Base-by-base conservation (phyloP, 176 grass and related monocot species). In the Lolium rigidum region DNA sequence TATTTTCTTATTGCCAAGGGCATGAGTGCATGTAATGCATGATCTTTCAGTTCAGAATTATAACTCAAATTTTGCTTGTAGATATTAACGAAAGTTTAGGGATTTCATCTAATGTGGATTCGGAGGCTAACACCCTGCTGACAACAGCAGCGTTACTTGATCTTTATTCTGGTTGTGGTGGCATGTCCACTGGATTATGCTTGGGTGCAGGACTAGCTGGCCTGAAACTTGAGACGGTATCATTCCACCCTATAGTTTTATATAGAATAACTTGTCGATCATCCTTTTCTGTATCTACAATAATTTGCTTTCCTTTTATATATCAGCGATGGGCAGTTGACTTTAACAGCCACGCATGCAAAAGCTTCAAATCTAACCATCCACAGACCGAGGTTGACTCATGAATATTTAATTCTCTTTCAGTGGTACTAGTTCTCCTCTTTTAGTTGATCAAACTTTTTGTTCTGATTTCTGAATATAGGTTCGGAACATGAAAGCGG, bases 101-200 rank as follows among this genome's bases (percentile, higher is more conserved):
- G 18, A 88, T 95, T 65, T 95, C 91, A 81, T 93, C 84, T 0
- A 90, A 93, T 24, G 20, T 31, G 1, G 87, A 98, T 62, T 66
- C 38, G 15, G 85, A 90, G 12, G 24, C 3, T 63, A 80, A 59
- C 58, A 49, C 10, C 12, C 81, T 51, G 78, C 79, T 58, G 35
- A 85, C 66, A 66, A 69, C 46, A 0, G 73, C 92, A 9, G 74
- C 85, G 9, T 87, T 98, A 47, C 85, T 98, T 21, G 95, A 98
- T 37, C 78, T 98, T 10, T 98, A 95, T 86, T 98, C 95, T 46
- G 95, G 95, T 22, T 98, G 93, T 22, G 95, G 95, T 11, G 95
- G 92, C 48, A 95, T 98, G 93, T 95, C 95, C 9, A 98, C 91
- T 6, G 93, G 95, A 1, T 47, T 98, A 50, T 98, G 95, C 49